phyloP scores from a whole-genome alignment of 345 rosid species.

The Populus deltoides region DNA sequence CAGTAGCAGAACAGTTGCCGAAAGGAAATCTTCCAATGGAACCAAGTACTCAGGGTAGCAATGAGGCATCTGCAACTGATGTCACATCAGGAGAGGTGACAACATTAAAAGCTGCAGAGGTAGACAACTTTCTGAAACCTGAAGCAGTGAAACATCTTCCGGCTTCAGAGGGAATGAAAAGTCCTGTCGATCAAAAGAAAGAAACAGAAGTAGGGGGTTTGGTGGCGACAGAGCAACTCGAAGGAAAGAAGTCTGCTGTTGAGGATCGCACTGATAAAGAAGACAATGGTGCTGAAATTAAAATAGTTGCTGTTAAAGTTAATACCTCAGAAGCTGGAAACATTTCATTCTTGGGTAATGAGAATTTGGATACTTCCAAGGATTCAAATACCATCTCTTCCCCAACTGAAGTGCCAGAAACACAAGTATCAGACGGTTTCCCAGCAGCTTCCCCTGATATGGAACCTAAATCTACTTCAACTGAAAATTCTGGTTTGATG shows the following conservation, averaged over 20 bases:
- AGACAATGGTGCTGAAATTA: conserved; percentile 25
- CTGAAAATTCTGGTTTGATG: conserved; percentile 25
- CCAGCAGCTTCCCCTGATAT: conserved; percentile 29
- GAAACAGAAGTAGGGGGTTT: conserved; percentile 28
- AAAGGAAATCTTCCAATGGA: conserved; percentile 39
- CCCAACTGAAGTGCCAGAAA: conserved; percentile 24
- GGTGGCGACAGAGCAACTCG: conserved; percentile 20
- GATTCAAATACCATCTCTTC: conserved; percentile 20
- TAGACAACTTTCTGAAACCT: conserved; percentile 34
- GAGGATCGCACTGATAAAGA: conserved; percentile 26
- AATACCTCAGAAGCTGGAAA: conserved; percentile 30
- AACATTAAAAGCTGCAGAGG: conserved; percentile 24
- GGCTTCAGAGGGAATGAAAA: conserved; percentile 32
- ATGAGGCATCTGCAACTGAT: conserved; percentile 34
- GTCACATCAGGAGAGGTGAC: conserved; percentile 24
- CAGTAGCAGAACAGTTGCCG: conserved; percentile 70
- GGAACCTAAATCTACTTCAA: conserved; percentile 25
- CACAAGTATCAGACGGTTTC: conserved; percentile 23
- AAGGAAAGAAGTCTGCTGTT: conserved; percentile 25
- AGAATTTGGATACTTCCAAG: conserved; percentile 25
- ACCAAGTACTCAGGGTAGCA: conserved; percentile 27
- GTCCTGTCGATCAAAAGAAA: conserved; percentile 25
- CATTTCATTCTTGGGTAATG: conserved; percentile 15
- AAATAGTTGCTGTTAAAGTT: conserved; percentile 22
- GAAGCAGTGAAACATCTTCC: conserved; percentile 28